These are phyloP conservation scores for Phytophthora cryptogea DNA, from an alignment of 352 stramenopile species.

Conservation along the genomic window DNA sequence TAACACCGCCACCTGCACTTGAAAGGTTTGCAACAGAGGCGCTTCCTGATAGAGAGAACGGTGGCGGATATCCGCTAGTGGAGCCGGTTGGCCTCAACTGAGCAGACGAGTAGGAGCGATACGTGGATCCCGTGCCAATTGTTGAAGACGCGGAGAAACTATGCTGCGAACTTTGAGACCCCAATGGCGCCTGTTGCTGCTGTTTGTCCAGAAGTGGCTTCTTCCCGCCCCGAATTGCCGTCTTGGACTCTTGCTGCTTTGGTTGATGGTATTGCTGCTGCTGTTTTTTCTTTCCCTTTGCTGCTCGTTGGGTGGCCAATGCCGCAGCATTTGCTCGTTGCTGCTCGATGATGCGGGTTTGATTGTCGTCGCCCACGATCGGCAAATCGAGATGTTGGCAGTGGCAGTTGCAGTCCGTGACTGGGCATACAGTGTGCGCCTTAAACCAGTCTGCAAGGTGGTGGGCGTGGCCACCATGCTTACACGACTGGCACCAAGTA, in stretches of 20 bases:
- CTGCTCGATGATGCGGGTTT: slow-evolving; percentile 45
- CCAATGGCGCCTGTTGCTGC: slow-evolving; percentile 18
- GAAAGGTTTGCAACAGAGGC: slow-evolving; percentile 35
- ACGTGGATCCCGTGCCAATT: slow-evolving; percentile 34
- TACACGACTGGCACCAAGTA: slow-evolving; percentile 94
- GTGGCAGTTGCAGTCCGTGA: slow-evolving; percentile 93
- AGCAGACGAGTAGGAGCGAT: slow-evolving; percentile 37
- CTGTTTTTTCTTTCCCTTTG: slow-evolving; percentile 37
- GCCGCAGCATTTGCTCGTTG: slow-evolving; percentile 37
- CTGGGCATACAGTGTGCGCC: slow-evolving; percentile 87
- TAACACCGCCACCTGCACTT: slow-evolving; percentile 14
- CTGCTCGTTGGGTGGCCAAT: slow-evolving; percentile 24
- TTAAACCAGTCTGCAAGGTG: slow-evolving; percentile 95
- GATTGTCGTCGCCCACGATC: slow-evolving; percentile 59
- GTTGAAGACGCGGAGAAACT: slow-evolving; percentile 43
- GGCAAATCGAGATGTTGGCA: slow-evolving; percentile 86
- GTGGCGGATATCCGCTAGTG: slow-evolving; percentile 33
- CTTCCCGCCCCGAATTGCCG: slow-evolving; percentile 19
- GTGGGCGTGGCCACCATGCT: slow-evolving; percentile 92
- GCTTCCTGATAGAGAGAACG: slow-evolving; percentile 44
- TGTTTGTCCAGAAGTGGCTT: slow-evolving; percentile 40
- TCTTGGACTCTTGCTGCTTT: slow-evolving; percentile 29
- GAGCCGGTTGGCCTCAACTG: slow-evolving; percentile 35
- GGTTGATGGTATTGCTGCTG: slow-evolving; percentile 34
- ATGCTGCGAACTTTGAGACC: slow-evolving; percentile 33